phyloP scores from a whole-genome alignment of 1,139 yeast genomes.

The Cylindricascospora bacillispora region DNA sequence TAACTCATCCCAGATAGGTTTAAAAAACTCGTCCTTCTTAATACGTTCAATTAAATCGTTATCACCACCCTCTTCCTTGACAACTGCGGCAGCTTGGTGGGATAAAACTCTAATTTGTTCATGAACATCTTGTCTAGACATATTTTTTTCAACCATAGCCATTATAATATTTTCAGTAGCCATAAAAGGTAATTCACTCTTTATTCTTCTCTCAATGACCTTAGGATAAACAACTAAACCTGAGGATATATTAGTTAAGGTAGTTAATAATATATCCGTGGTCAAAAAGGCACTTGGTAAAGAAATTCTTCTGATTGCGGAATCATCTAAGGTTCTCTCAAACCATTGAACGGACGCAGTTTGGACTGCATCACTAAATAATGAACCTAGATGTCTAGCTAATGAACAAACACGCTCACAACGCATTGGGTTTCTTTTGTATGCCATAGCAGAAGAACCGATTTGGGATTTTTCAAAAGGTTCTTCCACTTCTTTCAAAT shows the following conservation, averaged over 20 bases:
- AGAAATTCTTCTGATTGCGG: constrained; percentile 95
- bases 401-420: constrained; percentile 97
- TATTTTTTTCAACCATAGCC: constrained; percentile 99
- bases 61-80: constrained; percentile 97
- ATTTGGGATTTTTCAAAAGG: constrained; percentile 97
- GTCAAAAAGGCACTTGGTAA: constrained; percentile 94
- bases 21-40: constrained; percentile 65
- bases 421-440: constrained; percentile 99
- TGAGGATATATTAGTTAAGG: constrained; percentile 80
- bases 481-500: constrained; percentile 93
- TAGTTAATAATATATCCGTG: constrained; percentile 83
- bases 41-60: constrained; percentile 90
- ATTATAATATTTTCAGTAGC: constrained; percentile 97
- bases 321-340: constrained; percentile 96
- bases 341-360: constrained; percentile 99
- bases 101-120: constrained; percentile 94
- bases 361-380: constrained; percentile 85
- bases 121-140: constrained; percentile 96
- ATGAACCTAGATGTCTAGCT: constrained; percentile 86
- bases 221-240: constrained; percentile 97
- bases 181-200: constrained; percentile 94
- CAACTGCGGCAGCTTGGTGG: constrained; percentile 95
- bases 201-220: constrained; percentile 94
- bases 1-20: constrained; percentile 79
- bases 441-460: constrained; percentile 98